Conservation (phyloP, 176 grass and related monocot species). For the Oryza glaberrima region DNA sequence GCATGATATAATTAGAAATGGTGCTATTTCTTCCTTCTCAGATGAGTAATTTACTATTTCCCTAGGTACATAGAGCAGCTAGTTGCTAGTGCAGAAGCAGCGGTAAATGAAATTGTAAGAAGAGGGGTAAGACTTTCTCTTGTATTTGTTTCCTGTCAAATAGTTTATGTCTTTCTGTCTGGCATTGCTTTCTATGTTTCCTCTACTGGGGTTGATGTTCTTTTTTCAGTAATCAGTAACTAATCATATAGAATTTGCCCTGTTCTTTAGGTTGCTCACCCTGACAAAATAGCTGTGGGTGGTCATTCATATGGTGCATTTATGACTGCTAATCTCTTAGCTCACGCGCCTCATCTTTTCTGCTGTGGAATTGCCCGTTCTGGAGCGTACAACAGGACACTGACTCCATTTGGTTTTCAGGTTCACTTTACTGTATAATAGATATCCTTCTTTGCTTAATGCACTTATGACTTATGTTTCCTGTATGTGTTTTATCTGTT, state of each 20-base stretch:
- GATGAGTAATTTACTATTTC: background rate
- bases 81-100: conserved; percentile 79
- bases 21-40: conserved; percentile 16
- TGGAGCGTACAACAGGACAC: conserved; percentile 89
- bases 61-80: conserved; percentile 82
- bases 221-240: background rate
- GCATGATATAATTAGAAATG: conserved; percentile 12
- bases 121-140: conserved; percentile 66
- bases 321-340: conserved; percentile 83
- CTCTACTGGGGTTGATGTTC: background rate
- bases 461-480: background rate
- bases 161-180: conserved; percentile 25
- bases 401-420: conserved; percentile 95
- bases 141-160: conserved; percentile 11
- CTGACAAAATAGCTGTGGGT: conserved; percentile 68
- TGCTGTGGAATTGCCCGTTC: conserved; percentile 83
- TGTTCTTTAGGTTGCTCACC: conserved; percentile 61
- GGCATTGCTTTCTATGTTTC: background rate
- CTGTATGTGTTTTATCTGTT: conserved; percentile 17
- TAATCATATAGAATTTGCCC: background rate
- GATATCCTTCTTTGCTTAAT: background rate
- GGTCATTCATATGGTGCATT: conserved; percentile 82
- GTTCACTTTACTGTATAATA: conserved; percentile 35
- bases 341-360: conserved; percentile 75
- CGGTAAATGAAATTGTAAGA: conserved; percentile 66